phyloP scores from a whole-genome alignment of 352 stramenopile species.

The Elongisporangium undulatum region DNA sequence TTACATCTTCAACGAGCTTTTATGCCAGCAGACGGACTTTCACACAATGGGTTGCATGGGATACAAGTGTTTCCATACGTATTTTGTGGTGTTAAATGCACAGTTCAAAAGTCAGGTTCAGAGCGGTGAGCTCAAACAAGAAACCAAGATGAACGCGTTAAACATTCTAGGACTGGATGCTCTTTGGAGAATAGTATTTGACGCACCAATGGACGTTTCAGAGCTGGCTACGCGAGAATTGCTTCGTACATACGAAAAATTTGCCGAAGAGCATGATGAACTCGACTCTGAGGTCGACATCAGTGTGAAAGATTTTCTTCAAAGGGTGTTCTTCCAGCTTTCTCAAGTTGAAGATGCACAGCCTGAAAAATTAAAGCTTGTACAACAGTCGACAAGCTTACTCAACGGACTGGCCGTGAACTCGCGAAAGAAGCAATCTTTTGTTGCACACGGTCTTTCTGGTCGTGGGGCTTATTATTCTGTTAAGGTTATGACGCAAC shows the following conservation, averaged over 20 bases:
- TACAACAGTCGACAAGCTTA: slow-evolving; percentile 76
- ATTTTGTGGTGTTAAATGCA: slow-evolving; percentile 77
- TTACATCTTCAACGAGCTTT: slow-evolving; percentile 80
- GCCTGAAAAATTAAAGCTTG: slow-evolving; percentile 48
- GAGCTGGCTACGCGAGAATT: slow-evolving; percentile 76
- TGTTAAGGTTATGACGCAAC: slow-evolving; percentile 77
- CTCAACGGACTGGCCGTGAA: slow-evolving; percentile 65
- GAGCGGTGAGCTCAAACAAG: neutral
- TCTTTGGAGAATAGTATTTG: slow-evolving; percentile 80
- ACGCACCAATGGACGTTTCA: slow-evolving; percentile 69
- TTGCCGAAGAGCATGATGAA: slow-evolving; percentile 27
- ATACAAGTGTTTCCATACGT: slow-evolving; percentile 87
- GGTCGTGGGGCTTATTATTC: slow-evolving; percentile 72
- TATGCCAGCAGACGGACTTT: slow-evolving; percentile 81
- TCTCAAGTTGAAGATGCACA: slow-evolving; percentile 42
- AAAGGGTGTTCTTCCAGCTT: slow-evolving; percentile 74
- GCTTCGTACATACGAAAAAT: slow-evolving; percentile 74
- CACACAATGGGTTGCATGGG: slow-evolving; percentile 61
- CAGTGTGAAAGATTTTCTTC: slow-evolving; percentile 73
- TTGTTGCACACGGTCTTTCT: slow-evolving; percentile 59
- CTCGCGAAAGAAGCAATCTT: slow-evolving; percentile 39
- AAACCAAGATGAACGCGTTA: slow-evolving; percentile 16
- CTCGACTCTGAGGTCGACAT: slow-evolving; percentile 24
- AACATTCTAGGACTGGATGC: slow-evolving; percentile 74
- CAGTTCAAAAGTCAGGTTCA: slow-evolving; percentile 33